phyloP scores from a whole-genome alignment of 2,329 filamentous ascomycete species.

The Colletotrichum magnum region DNA sequence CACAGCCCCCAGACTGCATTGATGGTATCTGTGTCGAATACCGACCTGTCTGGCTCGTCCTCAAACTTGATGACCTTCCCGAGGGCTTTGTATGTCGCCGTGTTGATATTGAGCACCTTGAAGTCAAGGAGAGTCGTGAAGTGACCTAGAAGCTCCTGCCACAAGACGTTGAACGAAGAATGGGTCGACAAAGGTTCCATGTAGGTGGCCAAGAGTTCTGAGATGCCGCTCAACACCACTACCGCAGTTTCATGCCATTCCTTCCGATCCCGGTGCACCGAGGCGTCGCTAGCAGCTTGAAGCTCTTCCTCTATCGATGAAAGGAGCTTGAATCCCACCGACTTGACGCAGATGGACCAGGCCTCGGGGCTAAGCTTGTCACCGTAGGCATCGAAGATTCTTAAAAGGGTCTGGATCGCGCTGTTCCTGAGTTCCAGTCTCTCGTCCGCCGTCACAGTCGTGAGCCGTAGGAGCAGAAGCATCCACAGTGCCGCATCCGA shows the following conservation, averaged over 20 bases:
- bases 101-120: constrained; percentile 77
- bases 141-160: constrained; percentile 80
- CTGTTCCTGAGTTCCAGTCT: constrained; percentile 85
- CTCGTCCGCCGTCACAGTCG: constrained; percentile 78
- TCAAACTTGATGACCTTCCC: constrained; percentile 70
- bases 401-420: constrained; percentile 90
- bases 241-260: constrained; percentile 84
- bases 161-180: constrained; percentile 78
- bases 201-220: constrained; percentile 81
- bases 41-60: constrained; percentile 65
- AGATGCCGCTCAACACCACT: constrained; percentile 80
- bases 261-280: constrained; percentile 53
- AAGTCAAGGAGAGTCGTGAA: constrained; percentile 76
- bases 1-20: constrained; percentile 78
- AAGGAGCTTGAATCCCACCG: constrained; percentile 84
- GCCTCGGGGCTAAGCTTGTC: constrained; percentile 82
- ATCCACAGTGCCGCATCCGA: constrained; percentile 84
- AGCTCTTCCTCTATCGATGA: constrained; percentile 76
- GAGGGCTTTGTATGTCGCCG: constrained; percentile 78
- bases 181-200: constrained; percentile 79
- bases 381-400: constrained; percentile 93
- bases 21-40: constrained; percentile 66
- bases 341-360: constrained; percentile 87
- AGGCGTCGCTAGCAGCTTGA: constrained; percentile 51
- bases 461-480: constrained; percentile 79